Base-by-base conservation (phyloP, 106 monocot species). In the Hemerocallis citrina region DNA sequence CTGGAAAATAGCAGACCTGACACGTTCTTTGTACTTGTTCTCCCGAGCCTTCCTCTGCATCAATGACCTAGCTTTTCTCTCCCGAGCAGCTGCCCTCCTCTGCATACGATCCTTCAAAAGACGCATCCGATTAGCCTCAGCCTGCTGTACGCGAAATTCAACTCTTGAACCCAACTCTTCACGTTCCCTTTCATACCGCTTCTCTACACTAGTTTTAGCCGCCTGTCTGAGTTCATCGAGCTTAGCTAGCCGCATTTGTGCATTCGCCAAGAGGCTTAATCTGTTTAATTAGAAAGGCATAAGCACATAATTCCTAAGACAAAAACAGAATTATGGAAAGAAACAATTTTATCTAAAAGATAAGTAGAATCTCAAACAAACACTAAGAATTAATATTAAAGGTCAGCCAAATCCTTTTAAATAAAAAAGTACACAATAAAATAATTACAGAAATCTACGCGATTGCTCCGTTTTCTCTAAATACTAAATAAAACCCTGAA, bases 161-260 rank as follows among this genome's bases (percentile, higher is more conserved):
- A 92, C 85, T 69, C 68, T 88, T 12, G 76, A 80, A 3, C 77
- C 88, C 11, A 99, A 69, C 49, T 82, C 88, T 80, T 92, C 88
- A n/a, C 92, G 83, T 61, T 92, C 82, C 70, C 76, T 92, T 68
- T 88, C 80, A 54, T 77, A 78, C 37, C 92, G 81, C 46, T 66
- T 76, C 33, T 85, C 82, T 3, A 65, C 88, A 62, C 73, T 69
- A 62, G 32, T 88, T 74, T 82, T 99, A 65, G 98, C 98, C 64
- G 88, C 98, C 75, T 99, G 98, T 13, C 98, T 68, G 34, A 82
- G 63, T 63, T 88, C 85, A 67, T 92, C 98, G 48, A 99, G 58
- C 54, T 67, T 71, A 27, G 98, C 92, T 43, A 98, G 70, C 41
- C 91, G 67, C 79, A 72, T 88, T 22, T 82, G 85, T 81, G 67